phyloP scores from a whole-genome alignment of 2,329 filamentous ascomycete genomes.

The Sordariomycetes sp. region DNA sequence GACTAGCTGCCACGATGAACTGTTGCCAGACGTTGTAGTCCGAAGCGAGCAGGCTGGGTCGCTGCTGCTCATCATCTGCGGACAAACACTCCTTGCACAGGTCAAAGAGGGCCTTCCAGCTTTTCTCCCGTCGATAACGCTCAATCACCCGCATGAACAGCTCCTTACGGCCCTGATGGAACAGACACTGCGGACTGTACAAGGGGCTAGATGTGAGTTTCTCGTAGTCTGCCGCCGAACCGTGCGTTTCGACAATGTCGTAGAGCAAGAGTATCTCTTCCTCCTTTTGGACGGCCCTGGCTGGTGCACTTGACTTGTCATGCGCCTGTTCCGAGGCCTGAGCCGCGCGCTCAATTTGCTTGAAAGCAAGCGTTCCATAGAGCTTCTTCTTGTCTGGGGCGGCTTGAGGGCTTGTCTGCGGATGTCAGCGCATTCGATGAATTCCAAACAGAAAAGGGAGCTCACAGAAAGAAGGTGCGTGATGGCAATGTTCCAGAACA shows the following conservation, averaged over 20 bases:
- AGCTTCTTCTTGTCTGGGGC: slow-evolving; percentile 39
- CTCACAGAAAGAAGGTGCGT: slow-evolving; percentile 43
- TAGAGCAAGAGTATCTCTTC: slow-evolving; percentile 43
- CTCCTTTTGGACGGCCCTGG: slow-evolving; percentile 30
- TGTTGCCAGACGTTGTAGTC: slow-evolving; percentile 32
- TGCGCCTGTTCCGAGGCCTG: slow-evolving; percentile 30
- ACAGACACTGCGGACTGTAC: no score
- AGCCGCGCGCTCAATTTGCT: slow-evolving; percentile 41
- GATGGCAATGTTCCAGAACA: slow-evolving; percentile 47
- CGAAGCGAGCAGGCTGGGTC: slow-evolving; percentile 32
- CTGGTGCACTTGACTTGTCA: slow-evolving; percentile 9
- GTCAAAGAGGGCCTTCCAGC: slow-evolving; percentile 32
- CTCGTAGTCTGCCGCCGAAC: slow-evolving; percentile 28
- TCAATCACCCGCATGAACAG: slow-evolving; percentile 30
- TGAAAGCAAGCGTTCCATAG: slow-evolving; percentile 39
- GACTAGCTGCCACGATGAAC: slow-evolving; percentile 26
- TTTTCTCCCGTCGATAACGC: slow-evolving; percentile 23
- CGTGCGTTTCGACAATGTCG: slow-evolving; percentile 33
- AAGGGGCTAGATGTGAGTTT: slow-evolving; percentile 27
- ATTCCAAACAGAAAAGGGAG: not conserved
- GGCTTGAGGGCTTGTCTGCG: slow-evolving; percentile 34
- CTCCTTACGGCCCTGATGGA: slow-evolving; percentile 36
- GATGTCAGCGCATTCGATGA: not conserved
- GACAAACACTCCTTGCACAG: slow-evolving; percentile 34
- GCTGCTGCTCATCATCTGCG: slow-evolving; percentile 22